Evolutionary conservation across 768 basidiomycete genomes (phyloP), one percentile per base, ranked within the genome.

Genomic region (Mycena metata): DNA sequence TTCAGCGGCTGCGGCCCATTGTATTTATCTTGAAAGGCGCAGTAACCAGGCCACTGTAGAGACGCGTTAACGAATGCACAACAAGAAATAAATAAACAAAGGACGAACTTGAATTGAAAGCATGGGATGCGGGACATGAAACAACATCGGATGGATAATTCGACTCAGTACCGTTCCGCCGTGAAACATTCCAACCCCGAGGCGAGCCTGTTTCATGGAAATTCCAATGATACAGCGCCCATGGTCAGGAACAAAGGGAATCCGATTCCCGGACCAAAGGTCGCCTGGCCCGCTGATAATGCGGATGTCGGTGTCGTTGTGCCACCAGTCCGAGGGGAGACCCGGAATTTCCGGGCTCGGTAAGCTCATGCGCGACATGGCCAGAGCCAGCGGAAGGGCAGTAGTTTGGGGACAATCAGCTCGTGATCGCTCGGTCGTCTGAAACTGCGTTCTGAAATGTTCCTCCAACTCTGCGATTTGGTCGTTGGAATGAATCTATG

Each of bases 21-120:
- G 11, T n/a, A 19, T 11, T 45, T 30, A 36, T 41, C 56, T 3
- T 24, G 9, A 7, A 61, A 13, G 7, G 43, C 35, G 6, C 56
- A 17, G 41, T 68, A 68, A 1, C 66, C 66, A 16, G 66, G 66
- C 59, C 60, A 68, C 66, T 68, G n/a, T n/a, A 15, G 43, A 10
- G 17, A 13, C 5, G n/a, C 15, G 23, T 13, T 36, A 5, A 24
- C 11, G 6, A 13, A 52, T 10, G 39, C 30, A 39, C 16, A 10
- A 36, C 19, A n/a, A 10, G n/a, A n/a, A n/a, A n/a, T n/a, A n/a
- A n/a, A n/a, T n/a, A 9, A 16, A 3, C 7, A 11, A 12, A n/a
- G n/a, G 11, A 56, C 16, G 17, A 36, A 67, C 60, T 17, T 43
- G 60, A 24, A 68, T 62, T 1, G 46, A 43, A n/a, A 68, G 66